Evolutionary conservation across 2,329 filamentous ascomycete genomes (phyloP).

Genomic region (Remersonia thermophila): DNA sequence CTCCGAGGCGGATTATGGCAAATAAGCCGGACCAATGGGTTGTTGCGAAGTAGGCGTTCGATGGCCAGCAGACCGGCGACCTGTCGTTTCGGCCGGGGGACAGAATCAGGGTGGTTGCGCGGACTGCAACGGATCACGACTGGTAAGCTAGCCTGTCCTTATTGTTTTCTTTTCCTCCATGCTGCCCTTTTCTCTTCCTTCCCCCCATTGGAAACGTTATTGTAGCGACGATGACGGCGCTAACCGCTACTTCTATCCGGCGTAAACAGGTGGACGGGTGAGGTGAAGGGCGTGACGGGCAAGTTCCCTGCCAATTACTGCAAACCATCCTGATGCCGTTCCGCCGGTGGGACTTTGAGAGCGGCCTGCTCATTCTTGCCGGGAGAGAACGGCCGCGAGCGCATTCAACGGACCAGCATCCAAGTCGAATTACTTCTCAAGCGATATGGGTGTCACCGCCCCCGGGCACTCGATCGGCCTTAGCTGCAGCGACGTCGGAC

Average conservation of each 20-base stretch:
- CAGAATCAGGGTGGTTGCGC: constrained; percentile 62
- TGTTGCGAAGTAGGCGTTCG: constrained; percentile 64
- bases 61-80: constrained; percentile 57
- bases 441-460: constrained; percentile 49
- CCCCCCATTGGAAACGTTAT: too few species aligned
- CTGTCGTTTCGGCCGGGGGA: constrained; percentile 67
- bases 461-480: constrained; percentile 45
- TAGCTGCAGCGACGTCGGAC: constrained; percentile 38
- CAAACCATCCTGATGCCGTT: constrained; percentile 19
- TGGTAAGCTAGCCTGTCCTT: constrained; percentile 44
- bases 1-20: constrained; percentile 43
- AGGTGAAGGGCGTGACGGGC: constrained; percentile 54
- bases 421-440: too few species aligned
- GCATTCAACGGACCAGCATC: too few species aligned
- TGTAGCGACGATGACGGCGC: too few species aligned
- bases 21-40: constrained; percentile 45
- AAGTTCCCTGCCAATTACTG: constrained; percentile 81
- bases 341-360: too few species aligned
- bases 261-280: constrained; percentile 64
- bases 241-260: too few species aligned
- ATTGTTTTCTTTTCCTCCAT: too few species aligned
- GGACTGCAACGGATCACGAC: constrained; percentile 68
- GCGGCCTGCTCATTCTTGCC: too few species aligned
- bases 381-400: too few species aligned
- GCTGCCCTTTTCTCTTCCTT: too few species aligned